Conservation (phyloP, 441 rosid genomes). For the Arabidopsis hybrid region DNA sequence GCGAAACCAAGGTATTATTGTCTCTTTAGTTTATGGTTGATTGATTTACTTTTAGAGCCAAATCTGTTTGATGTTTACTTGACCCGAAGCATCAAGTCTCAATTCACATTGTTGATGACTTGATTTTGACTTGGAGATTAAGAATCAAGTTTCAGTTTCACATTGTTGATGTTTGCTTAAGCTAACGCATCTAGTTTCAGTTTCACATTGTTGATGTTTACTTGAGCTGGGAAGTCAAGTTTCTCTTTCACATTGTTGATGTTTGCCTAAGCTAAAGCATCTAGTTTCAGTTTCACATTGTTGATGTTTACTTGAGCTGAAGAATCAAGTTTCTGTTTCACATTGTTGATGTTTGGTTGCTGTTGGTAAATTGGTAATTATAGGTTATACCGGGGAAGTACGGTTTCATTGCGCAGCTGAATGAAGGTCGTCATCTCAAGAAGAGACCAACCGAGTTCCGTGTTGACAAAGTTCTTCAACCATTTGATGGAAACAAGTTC, state of each 20-base stretch:
- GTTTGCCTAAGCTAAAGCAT: background rate
- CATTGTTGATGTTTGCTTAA: slow-evolving; percentile 4
- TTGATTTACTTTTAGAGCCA: slow-evolving; percentile 1
- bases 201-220: slow-evolving; percentile 10
- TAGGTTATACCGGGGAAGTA: slow-evolving; percentile 85
- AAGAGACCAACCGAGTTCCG: slow-evolving; percentile 96
- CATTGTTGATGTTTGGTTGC: background rate
- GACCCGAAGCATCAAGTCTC: background rate
- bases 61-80: background rate
- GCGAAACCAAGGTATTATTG: slow-evolving; percentile 83
- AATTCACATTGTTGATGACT: background rate
- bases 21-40: background rate
- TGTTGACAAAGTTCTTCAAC: slow-evolving; percentile 89
- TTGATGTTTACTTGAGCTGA: slow-evolving; percentile 8
- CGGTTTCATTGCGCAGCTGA: slow-evolving; percentile 93
- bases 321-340: background rate
- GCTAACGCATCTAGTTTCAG: background rate
- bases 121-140: background rate
- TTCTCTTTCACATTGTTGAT: background rate
- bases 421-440: slow-evolving; percentile 92
- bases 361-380: slow-evolving; percentile 3
- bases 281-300: background rate
- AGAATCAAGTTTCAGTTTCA: background rate
- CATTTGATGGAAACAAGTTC: slow-evolving; percentile 88
- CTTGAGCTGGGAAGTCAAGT: background rate